A percentile compares a stretch with the other conserved stretches of the same genome.
These are phyloP conservation scores for Leishmania aethiopica DNA, from an alignment of 208 protist species.

Conservation along the genomic window DNA sequence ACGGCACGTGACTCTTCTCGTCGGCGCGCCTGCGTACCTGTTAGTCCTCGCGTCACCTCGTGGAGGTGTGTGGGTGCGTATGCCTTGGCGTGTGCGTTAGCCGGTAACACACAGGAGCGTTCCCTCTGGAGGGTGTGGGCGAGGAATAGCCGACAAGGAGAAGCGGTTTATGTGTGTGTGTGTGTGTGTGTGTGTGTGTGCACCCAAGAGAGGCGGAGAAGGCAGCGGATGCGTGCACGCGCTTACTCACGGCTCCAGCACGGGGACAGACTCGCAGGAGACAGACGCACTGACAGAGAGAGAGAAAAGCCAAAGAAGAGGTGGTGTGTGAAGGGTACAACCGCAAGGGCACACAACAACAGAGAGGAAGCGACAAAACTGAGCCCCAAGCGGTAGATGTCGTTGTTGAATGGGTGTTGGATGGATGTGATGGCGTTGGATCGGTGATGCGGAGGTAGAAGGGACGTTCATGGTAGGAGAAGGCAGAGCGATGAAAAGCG, in stretches of 20 bases:
- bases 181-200: background rate
- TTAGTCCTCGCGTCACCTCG: background rate
- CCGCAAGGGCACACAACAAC: background rate
- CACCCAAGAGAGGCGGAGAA: background rate
- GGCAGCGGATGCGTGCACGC: background rate
- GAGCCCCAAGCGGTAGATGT: background rate
- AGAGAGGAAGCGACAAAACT: background rate
- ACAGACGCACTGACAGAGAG: background rate
- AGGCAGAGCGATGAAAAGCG: background rate
- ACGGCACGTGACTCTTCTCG: background rate
- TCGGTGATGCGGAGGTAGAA: too few species aligned
- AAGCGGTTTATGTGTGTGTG: background rate
- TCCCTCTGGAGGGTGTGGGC: background rate
- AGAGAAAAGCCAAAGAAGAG: background rate
- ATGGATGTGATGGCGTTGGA: too few species aligned
- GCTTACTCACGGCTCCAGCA: background rate
- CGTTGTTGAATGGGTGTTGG: background rate
- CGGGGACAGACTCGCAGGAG: background rate
- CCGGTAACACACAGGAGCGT: background rate
- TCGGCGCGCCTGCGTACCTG: background rate
- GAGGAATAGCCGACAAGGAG: background rate
- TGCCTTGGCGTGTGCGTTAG: background rate
- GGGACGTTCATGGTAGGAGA: too few species aligned
- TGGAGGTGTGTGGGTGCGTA: background rate
- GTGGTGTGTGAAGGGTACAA: too few species aligned